Evolutionary conservation across 1,139 yeast species (phyloP).

Genomic region (Kazachstania sp.): DNA sequence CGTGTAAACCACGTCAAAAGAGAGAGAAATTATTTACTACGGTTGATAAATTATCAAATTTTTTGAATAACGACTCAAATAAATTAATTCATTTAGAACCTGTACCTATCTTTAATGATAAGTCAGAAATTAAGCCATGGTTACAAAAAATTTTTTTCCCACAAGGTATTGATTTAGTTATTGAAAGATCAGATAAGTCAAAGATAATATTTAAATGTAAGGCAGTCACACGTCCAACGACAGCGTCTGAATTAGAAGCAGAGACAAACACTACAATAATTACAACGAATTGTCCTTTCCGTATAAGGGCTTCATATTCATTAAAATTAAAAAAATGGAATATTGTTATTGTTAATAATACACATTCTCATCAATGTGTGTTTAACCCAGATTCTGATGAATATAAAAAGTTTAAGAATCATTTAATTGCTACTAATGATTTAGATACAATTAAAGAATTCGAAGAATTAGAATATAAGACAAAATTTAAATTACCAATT

Average conservation of each 20-base stretch:
- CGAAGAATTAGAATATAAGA: conserved; percentile 30
- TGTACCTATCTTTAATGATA: conserved; percentile 36
- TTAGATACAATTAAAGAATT: conserved; percentile 28
- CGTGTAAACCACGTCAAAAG: conserved; percentile 1
- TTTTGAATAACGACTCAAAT: conserved; percentile 15
- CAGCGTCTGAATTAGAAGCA: background rate
- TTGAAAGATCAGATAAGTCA: conserved; percentile 58
- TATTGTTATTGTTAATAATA: conserved; percentile 49
- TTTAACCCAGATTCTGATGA: conserved; percentile 30
- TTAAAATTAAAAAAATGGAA: conserved; percentile 50
- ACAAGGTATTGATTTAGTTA: conserved; percentile 53
- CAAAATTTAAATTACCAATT: conserved; percentile 27
- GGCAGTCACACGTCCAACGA: conserved; percentile 20
- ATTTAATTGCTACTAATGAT: conserved; percentile 21
- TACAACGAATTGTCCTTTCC: conserved; percentile 50
- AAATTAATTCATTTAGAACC: conserved; percentile 32
- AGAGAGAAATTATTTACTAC: conserved; percentile 4
- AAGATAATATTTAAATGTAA: conserved; percentile 67
- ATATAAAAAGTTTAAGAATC: conserved; percentile 28
- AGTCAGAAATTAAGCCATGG: conserved; percentile 61
- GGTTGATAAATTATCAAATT: conserved; percentile 8
- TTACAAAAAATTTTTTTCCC: conserved; percentile 40
- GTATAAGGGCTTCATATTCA: conserved; percentile 60
- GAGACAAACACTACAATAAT: conserved; percentile 11
- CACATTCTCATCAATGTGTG: conserved; percentile 35